Percentiles rank a stretch among this genome's conserved stretches.
These are phyloP conservation scores for Martiniozyma asiatica DNA, from an alignment of 1,139 yeast genomes.

Conservation along the genomic window DNA sequence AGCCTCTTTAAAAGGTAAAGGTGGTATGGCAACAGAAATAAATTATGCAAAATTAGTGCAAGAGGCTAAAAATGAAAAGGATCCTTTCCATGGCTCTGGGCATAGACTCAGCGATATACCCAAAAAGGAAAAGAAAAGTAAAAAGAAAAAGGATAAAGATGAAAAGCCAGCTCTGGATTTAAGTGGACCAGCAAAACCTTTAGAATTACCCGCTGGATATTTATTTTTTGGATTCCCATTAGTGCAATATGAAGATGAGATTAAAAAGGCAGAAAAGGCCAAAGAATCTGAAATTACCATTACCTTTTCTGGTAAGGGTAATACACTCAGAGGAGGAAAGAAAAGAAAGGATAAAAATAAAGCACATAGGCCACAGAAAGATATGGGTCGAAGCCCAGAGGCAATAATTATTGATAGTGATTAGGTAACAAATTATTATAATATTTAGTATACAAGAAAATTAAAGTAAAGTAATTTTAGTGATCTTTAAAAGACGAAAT, in stretches of 20 bases:
- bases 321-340: conserved; percentile 58
- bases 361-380: conserved; percentile 26
- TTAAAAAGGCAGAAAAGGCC: conserved; percentile 25
- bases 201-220: conserved; percentile 71
- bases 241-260: conserved; percentile 50
- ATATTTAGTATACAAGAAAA: no score
- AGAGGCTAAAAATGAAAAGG: conserved; percentile 22
- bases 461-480: no score
- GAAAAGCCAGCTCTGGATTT: conserved; percentile 33
- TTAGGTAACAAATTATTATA: no score
- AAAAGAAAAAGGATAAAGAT: conserved; percentile 8
- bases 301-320: conserved; percentile 52
- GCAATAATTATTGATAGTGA: conserved; percentile 63
- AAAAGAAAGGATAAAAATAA: conserved; percentile 56
- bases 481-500: no score
- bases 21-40: conserved; percentile 71
- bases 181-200: conserved; percentile 56
- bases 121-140: conserved; percentile 24
- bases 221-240: conserved; percentile 90
- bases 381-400: conserved; percentile 56
- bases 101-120: conserved; percentile 66
- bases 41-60: conserved; percentile 52
- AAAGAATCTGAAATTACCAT: conserved; percentile 13
- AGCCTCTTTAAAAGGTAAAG: conserved; percentile 27
- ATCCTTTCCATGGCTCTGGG: conserved; percentile 51